A percentile compares a stretch with the other conserved stretches of the same genome.
Conservation (phyloP, 768 basidiomycete species). For the Suillus lakei region DNA sequence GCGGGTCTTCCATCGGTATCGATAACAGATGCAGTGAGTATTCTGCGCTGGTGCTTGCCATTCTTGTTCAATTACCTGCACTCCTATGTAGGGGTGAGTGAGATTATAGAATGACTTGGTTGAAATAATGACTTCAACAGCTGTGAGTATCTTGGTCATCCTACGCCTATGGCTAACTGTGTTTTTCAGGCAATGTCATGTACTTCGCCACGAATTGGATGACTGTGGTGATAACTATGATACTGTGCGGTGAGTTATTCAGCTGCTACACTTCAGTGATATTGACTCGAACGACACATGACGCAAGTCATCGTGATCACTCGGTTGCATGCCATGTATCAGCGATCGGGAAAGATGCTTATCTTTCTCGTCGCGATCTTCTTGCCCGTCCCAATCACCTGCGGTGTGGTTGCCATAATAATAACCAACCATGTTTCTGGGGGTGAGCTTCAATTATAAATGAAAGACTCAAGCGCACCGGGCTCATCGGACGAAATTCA, state of each 20-base stretch:
- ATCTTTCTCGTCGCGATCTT: background rate
- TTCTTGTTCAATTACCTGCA: background rate
- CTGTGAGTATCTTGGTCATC: background rate
- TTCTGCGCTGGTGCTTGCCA: background rate
- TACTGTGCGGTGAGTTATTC: background rate
- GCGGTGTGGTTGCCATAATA: background rate
- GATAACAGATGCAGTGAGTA: background rate
- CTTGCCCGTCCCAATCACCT: background rate
- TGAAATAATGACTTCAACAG: background rate
- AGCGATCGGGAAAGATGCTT: background rate
- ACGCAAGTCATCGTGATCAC: background rate
- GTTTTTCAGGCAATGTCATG: background rate
- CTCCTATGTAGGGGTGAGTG: conserved; percentile 1
- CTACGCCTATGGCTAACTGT: background rate
- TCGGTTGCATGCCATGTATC: conserved; percentile 4
- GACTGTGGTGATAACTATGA: background rate
- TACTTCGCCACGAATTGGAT: background rate
- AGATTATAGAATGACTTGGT: too few species aligned
- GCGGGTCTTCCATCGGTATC: background rate
- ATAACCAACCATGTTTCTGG: background rate
- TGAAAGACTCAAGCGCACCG: background rate
- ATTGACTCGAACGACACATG: background rate
- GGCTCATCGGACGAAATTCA: background rate
- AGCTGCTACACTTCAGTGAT: background rate
- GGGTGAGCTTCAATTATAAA: background rate